Conservation (phyloP, 2,329 filamentous ascomycete genomes). For the Stachybotrys chartarum region DNA sequence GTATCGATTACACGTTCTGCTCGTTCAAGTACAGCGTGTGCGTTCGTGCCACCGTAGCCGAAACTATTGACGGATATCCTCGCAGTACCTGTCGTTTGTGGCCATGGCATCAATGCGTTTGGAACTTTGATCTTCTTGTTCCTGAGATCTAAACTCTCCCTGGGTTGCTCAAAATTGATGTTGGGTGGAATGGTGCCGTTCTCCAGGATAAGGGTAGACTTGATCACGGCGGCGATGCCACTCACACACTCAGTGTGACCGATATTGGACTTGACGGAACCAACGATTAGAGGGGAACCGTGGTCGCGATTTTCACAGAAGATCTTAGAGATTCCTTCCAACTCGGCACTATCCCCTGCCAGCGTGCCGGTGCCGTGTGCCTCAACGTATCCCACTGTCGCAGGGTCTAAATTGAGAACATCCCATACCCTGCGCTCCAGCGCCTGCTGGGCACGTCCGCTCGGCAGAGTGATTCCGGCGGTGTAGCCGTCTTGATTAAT, state of each 20-base stretch:
- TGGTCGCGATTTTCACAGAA: not conserved
- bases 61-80: conserved; percentile 5
- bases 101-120: too few relatives aligned
- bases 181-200: not conserved
- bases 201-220: not conserved
- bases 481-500: conserved; percentile 31
- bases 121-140: too few relatives aligned
- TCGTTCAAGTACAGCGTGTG: conserved; percentile 4
- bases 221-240: conserved; percentile 7
- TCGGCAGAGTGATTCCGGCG: too few relatives aligned
- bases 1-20: not conserved
- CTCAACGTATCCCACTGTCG: conserved; percentile 34
- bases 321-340: conserved; percentile 6
- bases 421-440: too few relatives aligned
- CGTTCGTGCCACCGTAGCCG: conserved; percentile 12
- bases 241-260: conserved; percentile 11
- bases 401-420: conserved; percentile 20
- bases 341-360: conserved; percentile 34
- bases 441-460: too few relatives aligned
- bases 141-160: too few relatives aligned
- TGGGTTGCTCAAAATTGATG: too few relatives aligned
- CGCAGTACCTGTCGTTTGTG: too few relatives aligned
- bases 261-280: conserved; percentile 13
- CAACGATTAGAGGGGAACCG: conserved; percentile 1
- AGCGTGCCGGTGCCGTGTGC: conserved; percentile 45